Percentiles rank a stretch among this genome's conserved stretches.
phyloP scores from a whole-genome alignment of 345 rosid species.

The Pistacia integerrima region DNA sequence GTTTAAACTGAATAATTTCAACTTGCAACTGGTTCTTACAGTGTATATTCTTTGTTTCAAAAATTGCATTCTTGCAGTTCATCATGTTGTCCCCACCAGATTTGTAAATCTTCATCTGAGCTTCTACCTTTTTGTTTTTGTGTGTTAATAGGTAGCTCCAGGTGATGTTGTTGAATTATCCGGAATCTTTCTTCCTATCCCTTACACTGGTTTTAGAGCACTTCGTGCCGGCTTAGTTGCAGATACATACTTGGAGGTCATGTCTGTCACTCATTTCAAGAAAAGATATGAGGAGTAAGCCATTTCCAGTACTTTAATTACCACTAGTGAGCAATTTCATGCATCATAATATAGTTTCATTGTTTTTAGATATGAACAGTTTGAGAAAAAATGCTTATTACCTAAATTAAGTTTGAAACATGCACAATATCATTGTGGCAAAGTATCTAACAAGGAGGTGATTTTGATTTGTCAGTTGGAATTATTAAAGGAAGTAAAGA shows the following conservation, averaged over 20 bases:
- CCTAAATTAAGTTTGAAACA: not conserved
- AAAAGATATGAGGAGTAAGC: constrained; percentile 97
- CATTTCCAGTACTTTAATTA: constrained; percentile 9
- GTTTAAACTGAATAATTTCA: not conserved
- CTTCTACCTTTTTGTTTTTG: constrained; percentile 3
- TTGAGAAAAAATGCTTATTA: not conserved
- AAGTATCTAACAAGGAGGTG: not conserved
- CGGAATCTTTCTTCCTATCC: constrained; percentile 96
- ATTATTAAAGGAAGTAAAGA: constrained; percentile 9
- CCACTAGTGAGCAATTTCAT: not conserved
- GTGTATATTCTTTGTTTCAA: not conserved
- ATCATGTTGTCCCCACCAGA: not conserved
- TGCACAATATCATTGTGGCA: not conserved
- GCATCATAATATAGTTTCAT: not conserved
- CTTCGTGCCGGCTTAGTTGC: constrained; percentile 99
- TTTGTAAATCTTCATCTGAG: not conserved
- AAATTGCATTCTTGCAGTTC: not conserved
- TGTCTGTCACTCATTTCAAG: constrained; percentile 90
- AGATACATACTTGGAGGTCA: constrained; percentile 90
- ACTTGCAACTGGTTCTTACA: not conserved
- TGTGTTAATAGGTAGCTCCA: constrained; percentile 70
- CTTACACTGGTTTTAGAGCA: constrained; percentile 92
- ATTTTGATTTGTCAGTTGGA: not conserved
- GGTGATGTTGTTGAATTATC: constrained; percentile 97
- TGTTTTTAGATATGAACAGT: not conserved